These are phyloP conservation scores for Apiospora hydei DNA, from an alignment of 2,329 filamentous ascomycete species.

Conservation along the genomic window DNA sequence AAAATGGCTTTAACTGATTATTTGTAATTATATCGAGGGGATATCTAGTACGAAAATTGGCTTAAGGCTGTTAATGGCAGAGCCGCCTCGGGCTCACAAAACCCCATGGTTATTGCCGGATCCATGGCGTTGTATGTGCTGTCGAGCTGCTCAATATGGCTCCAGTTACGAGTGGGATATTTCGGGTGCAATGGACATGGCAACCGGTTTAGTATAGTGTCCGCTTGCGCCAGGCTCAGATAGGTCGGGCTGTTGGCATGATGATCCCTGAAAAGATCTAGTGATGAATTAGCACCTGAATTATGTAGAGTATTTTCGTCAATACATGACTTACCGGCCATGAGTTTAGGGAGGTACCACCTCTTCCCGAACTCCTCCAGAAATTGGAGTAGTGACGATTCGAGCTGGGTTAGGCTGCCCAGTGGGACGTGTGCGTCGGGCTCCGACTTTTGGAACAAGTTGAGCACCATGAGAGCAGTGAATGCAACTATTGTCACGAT, in stretches of 20 bases:
- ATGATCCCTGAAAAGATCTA: neutral
- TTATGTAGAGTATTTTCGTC: neutral
- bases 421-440: neutral
- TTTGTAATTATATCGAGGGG: neutral
- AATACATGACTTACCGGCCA: neutral
- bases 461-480: conserved; percentile 3
- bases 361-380: neutral
- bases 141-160: neutral
- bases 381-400: conserved; percentile 6
- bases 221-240: neutral
- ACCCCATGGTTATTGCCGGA: neutral
- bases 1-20: neutral
- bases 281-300: neutral
- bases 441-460: neutral
- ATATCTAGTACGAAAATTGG: neutral
- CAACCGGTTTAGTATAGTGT: neutral
- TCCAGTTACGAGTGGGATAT: neutral
- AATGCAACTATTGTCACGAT: neutral
- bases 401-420: neutral
- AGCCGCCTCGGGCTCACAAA: neutral
- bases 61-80: neutral
- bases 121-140: neutral
- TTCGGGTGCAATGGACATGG: conserved; percentile 6
- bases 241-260: neutral
- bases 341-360: conserved; percentile 11